Evolutionary conservation across 1,284 basidiomycete species (phyloP), one percentile per base, ranked within the genome.

Genomic region (Phylloporus sp.): DNA sequence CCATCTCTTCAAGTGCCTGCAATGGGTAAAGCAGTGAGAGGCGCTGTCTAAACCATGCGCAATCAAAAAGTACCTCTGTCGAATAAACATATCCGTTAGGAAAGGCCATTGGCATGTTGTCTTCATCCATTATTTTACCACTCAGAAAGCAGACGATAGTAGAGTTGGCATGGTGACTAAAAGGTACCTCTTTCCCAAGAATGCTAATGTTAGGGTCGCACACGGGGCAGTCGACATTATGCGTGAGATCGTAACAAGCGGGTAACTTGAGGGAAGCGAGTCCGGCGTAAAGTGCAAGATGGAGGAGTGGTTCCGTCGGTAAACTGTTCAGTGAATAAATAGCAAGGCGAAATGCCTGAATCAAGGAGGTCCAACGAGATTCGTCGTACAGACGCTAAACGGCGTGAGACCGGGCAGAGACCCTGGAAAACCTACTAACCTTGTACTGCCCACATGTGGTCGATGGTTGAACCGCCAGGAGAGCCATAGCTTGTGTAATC

Each of bases 11-110:
- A 61, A 98, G 80, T 3, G 91, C 93, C 92, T 96, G 46, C 12
- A 47, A 61, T 51, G 34, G 34, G 52, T 53, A n/a, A 22, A n/a
- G 18, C 24, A n/a, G 44, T 72, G 11, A 74, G 61, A n/a, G 26
- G 26, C 29, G 34, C 29, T 29, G 51, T 42, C 24, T 17, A 56
- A 40, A 39, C 40, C 55, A 57, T 12, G 15, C 13, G 32, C 24
- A 37, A 31, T 52, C 34, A 58, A 40, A 47, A 80, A 86, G 67
- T 72, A 94, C 96, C 84, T 94, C 92, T 74, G 86, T 84, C 24
- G 95, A 97, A 76, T 99, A 99, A 24, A 98, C 96, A 68, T 92
- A 85, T 6, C 96, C 97, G 67, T 94, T 92, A 1, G 95, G 93
- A 72, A 98, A 93, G n/a, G 88, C 91, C 87, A 96, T 85, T 2